Evolutionary conservation across 352 stramenopile species (phyloP).

Genomic region (Phytopythium sindhum): DNA sequence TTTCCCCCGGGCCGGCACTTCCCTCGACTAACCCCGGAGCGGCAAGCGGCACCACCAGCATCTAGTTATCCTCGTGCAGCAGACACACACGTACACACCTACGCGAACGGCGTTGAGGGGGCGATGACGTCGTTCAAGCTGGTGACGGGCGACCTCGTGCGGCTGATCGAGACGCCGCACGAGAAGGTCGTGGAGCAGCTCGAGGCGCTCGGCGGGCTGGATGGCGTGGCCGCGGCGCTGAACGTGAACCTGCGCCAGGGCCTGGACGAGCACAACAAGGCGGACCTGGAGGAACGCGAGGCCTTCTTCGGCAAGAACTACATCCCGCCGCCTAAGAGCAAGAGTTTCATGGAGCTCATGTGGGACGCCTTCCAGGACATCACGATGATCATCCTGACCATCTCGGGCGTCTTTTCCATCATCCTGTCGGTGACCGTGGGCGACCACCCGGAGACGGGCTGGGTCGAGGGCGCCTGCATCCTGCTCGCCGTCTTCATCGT

Average conservation of each 20-base stretch:
- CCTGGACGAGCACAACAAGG: conserved; percentile 36
- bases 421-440: conserved; percentile 55
- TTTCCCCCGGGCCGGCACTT: background rate
- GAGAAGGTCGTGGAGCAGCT: conserved; percentile 50
- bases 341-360: conserved; percentile 77
- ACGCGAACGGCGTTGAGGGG: no score
- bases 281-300: conserved; percentile 37
- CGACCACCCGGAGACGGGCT: conserved; percentile 54
- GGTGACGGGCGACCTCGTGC: conserved; percentile 55
- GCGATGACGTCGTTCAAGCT: conserved; percentile 32
- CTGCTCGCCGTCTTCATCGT: conserved; percentile 87
- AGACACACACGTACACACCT: no score
- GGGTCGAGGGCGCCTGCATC: conserved; percentile 90
- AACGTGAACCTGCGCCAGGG: conserved; percentile 42
- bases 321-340: conserved; percentile 42
- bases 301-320: conserved; percentile 63
- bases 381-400: conserved; percentile 88
- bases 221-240: conserved; percentile 44
- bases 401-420: conserved; percentile 80
- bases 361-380: conserved; percentile 89
- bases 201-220: conserved; percentile 35
- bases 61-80: no score
- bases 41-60: no score
- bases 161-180: conserved; percentile 58
- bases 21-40: background rate